Conservation (phyloP, 768 basidiomycete genomes). For the Boletus rubescentipes region DNA sequence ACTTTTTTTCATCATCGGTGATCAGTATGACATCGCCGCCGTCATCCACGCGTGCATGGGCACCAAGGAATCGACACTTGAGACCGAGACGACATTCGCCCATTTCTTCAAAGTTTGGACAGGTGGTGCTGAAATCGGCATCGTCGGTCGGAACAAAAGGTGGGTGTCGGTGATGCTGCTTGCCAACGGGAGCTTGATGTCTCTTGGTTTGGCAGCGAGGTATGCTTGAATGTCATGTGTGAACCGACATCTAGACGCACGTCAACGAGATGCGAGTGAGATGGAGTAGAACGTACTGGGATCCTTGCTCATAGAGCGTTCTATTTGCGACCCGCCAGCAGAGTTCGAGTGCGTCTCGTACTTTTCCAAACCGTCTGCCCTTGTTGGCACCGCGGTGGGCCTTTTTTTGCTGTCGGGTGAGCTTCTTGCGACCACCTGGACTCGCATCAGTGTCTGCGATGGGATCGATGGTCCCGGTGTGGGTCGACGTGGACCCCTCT, state of each 20-base stretch:
- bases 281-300: slow-evolving; percentile 42
- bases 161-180: slow-evolving; percentile 42
- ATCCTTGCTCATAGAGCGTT: slow-evolving; percentile 66
- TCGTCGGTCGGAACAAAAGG: slow-evolving; percentile 54
- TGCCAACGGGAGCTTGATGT: slow-evolving; percentile 59
- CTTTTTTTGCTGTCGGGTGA: slow-evolving; percentile 68
- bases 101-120: slow-evolving; percentile 29
- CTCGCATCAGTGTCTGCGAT: slow-evolving; percentile 33
- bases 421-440: slow-evolving; percentile 36
- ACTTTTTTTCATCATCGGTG: slow-evolving; percentile 60
- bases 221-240: slow-evolving; percentile 78
- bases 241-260: slow-evolving; percentile 62
- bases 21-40: slow-evolving; percentile 45
- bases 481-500: slow-evolving; percentile 54
- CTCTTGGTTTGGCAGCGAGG: slow-evolving; percentile 70
- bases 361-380: slow-evolving; percentile 71
- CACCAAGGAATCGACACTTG: slow-evolving; percentile 88
- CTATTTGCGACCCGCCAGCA: slow-evolving; percentile 81
- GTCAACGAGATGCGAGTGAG: neutral
- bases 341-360: slow-evolving; percentile 76
- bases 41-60: slow-evolving; percentile 57
- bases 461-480: slow-evolving; percentile 25
- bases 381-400: slow-evolving; percentile 82
- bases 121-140: slow-evolving; percentile 23
- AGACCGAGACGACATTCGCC: slow-evolving; percentile 52